These are phyloP conservation scores for Candida alai DNA, from an alignment of 805 yeast genomes.

Conservation along the genomic window DNA sequence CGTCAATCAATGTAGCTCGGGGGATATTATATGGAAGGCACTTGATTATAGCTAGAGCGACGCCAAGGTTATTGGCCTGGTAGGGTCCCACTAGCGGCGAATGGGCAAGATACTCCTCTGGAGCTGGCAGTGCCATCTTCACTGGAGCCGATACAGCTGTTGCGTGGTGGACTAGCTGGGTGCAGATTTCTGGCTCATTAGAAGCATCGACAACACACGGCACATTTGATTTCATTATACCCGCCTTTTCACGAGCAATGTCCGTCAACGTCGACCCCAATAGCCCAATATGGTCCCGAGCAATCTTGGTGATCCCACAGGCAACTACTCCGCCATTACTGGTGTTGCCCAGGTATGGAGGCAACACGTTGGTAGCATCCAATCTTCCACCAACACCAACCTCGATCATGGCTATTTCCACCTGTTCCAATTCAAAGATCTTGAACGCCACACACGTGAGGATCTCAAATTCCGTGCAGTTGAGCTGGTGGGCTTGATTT, in stretches of 20 bases:
- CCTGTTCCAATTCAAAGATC: conserved; percentile 55
- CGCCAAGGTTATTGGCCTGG: conserved; percentile 65
- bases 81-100: conserved; percentile 70
- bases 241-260: conserved; percentile 82
- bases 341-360: conserved; percentile 15
- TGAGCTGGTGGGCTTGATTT: conserved; percentile 41
- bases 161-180: conserved; percentile 42
- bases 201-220: conserved; percentile 73
- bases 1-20: conserved; percentile 37
- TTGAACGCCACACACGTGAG: conserved; percentile 82
- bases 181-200: conserved; percentile 50
- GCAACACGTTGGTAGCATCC: conserved; percentile 83
- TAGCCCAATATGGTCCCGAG: conserved; percentile 77
- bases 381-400: conserved; percentile 90
- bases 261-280: conserved; percentile 62
- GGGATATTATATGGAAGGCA: conserved; percentile 24
- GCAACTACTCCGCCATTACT: conserved; percentile 49
- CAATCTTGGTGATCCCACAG: conserved; percentile 80
- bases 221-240: conserved; percentile 62
- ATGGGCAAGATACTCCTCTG: conserved; percentile 8
- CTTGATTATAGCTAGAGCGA: conserved; percentile 44
- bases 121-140: conserved; percentile 15
- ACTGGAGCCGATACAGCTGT: conserved; percentile 22
- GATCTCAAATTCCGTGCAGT: conserved; percentile 86
- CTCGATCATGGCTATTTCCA: conserved; percentile 81